Evolutionary conservation across 768 basidiomycete species (phyloP), one percentile per base, ranked within the genome.

Genomic region (Rhizopogon roseolus): DNA sequence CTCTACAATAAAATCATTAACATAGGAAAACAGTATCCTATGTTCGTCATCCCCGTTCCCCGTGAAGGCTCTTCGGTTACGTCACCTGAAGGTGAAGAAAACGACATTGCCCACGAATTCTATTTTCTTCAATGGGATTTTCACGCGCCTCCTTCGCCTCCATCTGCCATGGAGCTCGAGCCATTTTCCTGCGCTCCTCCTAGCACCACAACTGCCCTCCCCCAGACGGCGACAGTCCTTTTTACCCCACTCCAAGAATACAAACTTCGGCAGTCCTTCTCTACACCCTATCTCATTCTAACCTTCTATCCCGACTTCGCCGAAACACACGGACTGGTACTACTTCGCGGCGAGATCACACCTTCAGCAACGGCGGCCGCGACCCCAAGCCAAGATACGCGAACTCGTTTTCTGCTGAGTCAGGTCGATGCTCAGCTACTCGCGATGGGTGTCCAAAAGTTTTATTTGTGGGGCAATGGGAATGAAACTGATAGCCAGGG

Each of bases 201-300:
- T 56, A 13, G 54, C 61, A 27, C 58, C 6, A 14, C 62, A 5
- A 62, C 64, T 13, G 58, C 67, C 10, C 81, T 82, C 59, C 80
- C 82, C 14, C 75, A 73, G 49, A 73, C 71, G 2, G 82, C 93
- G 6, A 94, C 93, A 0, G 78, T 96, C 50, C 76, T 98, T 36
- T 96, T 96, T 75, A 94, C 97, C 0, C 90, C 95, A 2, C 77
- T 98, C 41, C 86, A 89, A 60, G 96, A 98, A 72, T 99, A 92
- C 80, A 96, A 97, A 69, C 71, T 84, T 53, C 85, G 88, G 39
- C 79, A 79, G 50, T 78, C 86, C 16, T 98, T 87, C 67, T 90
- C 97, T 6, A 94, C 93, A 5, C 95, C 96, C 1, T 90, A 93
- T 65, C 78, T 99, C 25, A 88, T 90, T 22, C 63, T 98, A 38